Evolutionary conservation across 805 yeast genomes (phyloP).

Genomic region (Zygosaccharomyces gambellarensis): DNA sequence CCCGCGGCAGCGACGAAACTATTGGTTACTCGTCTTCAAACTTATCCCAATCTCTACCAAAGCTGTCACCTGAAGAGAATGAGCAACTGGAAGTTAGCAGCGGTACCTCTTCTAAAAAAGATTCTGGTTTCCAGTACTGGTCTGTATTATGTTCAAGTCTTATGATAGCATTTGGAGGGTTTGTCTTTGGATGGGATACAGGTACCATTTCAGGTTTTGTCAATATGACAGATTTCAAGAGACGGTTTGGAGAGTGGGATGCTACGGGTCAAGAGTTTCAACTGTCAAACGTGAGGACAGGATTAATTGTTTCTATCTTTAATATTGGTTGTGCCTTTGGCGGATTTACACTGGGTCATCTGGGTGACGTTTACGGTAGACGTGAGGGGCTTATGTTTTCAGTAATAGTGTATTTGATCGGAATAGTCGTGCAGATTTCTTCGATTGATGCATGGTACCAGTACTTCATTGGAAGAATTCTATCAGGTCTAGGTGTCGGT

Average conservation of each 20-base stretch:
- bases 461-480: conserved; percentile 59
- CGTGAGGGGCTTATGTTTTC: conserved; percentile 56
- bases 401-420: conserved; percentile 60
- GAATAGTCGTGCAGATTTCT: conserved; percentile 64
- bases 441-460: conserved; percentile 56
- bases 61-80: neutral
- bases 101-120: neutral
- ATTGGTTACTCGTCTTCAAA: neutral
- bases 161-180: conserved; percentile 34
- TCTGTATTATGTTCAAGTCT: conserved; percentile 37
- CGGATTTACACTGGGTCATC: conserved; percentile 53
- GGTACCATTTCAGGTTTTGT: conserved; percentile 77
- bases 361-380: conserved; percentile 64
- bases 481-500: conserved; percentile 80
- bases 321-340: conserved; percentile 76
- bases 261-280: conserved; percentile 36
- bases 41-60: neutral
- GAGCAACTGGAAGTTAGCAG: neutral
- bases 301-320: conserved; percentile 56
- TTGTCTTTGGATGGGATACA: conserved; percentile 74
- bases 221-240: conserved; percentile 48
- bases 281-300: conserved; percentile 51
- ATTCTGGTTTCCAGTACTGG: conserved; percentile 14
- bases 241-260: conserved; percentile 47
- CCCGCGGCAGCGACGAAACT: neutral